phyloP scores from a whole-genome alignment of 257 asterid genomes.

The Hygrophila difformis region DNA sequence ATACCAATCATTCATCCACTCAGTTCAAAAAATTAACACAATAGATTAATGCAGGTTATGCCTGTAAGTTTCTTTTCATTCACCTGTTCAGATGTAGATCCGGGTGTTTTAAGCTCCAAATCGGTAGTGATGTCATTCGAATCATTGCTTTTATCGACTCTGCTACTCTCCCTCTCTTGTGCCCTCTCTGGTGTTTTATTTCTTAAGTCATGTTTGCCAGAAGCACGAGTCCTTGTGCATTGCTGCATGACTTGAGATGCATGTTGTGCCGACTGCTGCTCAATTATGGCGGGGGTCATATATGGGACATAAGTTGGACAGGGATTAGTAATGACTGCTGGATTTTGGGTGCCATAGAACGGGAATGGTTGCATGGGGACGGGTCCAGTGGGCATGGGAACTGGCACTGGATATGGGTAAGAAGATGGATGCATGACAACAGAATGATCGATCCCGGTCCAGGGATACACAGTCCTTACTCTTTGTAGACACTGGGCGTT shows the following conservation, averaged over 20 bases:
- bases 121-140: constrained; percentile 83
- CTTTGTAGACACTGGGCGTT: constrained; percentile 73
- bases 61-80: constrained; percentile 10
- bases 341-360: constrained; percentile 65
- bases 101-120: constrained; percentile 96
- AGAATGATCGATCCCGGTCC: constrained; percentile 92
- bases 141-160: constrained; percentile 52
- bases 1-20: constrained; percentile 12
- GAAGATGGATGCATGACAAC: constrained; percentile 91
- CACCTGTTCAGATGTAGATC: constrained; percentile 82
- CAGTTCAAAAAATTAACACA: not conserved
- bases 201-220: constrained; percentile 57
- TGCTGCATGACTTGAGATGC: constrained; percentile 56
- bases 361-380: constrained; percentile 89
- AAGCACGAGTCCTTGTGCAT: constrained; percentile 40
- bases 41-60: not conserved
- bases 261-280: constrained; percentile 62
- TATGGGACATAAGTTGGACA: constrained; percentile 77
- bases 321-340: constrained; percentile 63
- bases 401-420: constrained; percentile 78
- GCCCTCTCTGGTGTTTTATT: constrained; percentile 53
- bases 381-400: constrained; percentile 80
- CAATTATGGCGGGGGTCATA: constrained; percentile 56
- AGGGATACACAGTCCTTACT: constrained; percentile 77
- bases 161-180: constrained; percentile 53